A percentile compares a stretch with the other conserved stretches of the same genome.
Conservation (phyloP, 2,329 filamentous ascomycete genomes). For the Cladosporium halotolerans region DNA sequence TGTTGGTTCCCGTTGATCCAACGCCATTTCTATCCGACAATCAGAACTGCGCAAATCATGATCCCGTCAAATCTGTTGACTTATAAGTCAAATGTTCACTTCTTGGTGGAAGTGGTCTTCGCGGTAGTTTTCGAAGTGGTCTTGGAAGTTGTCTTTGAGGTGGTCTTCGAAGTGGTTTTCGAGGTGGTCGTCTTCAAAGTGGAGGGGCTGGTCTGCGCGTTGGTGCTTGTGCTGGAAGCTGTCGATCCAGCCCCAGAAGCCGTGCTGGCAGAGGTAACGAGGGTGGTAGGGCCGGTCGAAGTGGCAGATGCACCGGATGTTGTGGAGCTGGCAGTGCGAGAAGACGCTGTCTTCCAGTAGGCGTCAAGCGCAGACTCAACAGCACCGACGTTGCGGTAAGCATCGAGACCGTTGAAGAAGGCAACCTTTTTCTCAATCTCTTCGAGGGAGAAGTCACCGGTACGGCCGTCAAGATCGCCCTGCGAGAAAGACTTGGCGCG, state of each 20-base stretch:
- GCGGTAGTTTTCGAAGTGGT: background rate
- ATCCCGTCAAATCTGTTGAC: background rate
- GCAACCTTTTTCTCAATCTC: conserved; percentile 27
- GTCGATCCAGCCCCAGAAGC: background rate
- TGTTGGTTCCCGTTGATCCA: background rate
- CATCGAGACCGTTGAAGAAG: conserved; percentile 29
- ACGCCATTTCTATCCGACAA: background rate
- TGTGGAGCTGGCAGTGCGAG: background rate
- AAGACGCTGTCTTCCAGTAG: conserved; percentile 21
- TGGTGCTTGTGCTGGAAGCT: background rate
- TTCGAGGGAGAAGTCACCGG: conserved; percentile 14
- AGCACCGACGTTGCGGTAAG: conserved; percentile 25
- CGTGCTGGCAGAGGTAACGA: conserved; percentile 1
- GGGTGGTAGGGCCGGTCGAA: background rate
- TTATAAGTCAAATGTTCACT: background rate
- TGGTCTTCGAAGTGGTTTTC: background rate
- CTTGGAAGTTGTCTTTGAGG: background rate
- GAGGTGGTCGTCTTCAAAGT: background rate
- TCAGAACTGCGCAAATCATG: background rate
- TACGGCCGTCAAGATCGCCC: background rate
- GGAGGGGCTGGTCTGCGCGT: background rate
- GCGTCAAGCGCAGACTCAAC: conserved; percentile 26
- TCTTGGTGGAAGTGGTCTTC: background rate
- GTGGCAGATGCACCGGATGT: background rate
- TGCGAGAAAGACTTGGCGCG: conserved; percentile 20